Base-by-base conservation (phyloP, 352 stramenopile genomes). In the Pythium insidiosum region DNA sequence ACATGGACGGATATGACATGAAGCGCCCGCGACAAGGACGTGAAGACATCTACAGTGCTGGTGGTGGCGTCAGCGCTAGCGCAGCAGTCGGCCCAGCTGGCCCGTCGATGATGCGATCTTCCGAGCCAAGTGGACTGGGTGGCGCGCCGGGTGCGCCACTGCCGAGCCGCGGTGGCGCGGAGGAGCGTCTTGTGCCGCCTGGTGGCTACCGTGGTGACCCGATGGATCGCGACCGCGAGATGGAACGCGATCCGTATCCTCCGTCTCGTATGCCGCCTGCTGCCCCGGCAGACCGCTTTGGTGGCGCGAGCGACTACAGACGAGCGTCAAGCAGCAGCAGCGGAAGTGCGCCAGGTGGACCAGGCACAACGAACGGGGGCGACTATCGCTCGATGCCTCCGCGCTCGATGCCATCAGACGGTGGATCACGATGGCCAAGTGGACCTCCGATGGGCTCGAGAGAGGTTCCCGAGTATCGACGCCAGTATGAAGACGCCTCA, bases 21-120 rank as follows among this genome's bases (percentile, higher is more conserved):
- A 71, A 71, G 54, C 61, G 61, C 11, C 53, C 49, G 23, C 58
- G 61, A 26, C 33, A 39, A n/a, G 50, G 22, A 6, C 34, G 55
- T 1, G 37, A 59, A 10, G 53, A 50, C n/a, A n/a, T n/a, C n/a
- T n/a, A n/a, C n/a, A n/a, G n/a, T n/a, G n/a, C n/a, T n/a, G n/a
- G n/a, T n/a, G n/a, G n/a, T n/a, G n/a, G n/a, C n/a, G n/a, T n/a
- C n/a, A n/a, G n/a, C n/a, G n/a, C n/a, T n/a, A n/a, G n/a, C n/a
- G n/a, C n/a, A n/a, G n/a, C n/a, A n/a, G n/a, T n/a, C n/a, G 33
- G 3, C 30, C 38, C 1, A 28, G 38, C 6, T 24, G 26, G 28
- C 20, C 22, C 13, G 39, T 18, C 6, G 40, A 38, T 20, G 28
- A 43, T 9, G 34, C 50, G 9, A 58, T 58, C 43, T 28, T 41